These are phyloP conservation scores for Xylariaceae sp. DNA, from an alignment of 2,329 filamentous ascomycete genomes.

Conservation along the genomic window DNA sequence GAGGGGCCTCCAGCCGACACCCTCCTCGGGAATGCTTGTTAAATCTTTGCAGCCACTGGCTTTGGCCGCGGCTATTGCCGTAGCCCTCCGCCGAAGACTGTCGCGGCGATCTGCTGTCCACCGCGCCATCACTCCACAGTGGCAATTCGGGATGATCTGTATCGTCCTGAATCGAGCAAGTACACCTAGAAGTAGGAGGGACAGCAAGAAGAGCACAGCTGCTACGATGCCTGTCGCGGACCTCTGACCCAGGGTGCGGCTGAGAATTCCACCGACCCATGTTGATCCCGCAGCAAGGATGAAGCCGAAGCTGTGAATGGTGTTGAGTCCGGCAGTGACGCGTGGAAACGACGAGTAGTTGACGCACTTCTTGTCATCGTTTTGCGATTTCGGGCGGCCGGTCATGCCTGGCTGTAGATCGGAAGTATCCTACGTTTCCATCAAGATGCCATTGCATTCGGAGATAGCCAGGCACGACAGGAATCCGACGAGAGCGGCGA, in stretches of 20 bases:
- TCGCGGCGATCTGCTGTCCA: conserved; percentile 42
- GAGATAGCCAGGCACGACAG: conserved; percentile 65
- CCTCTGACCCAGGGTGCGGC: conserved; percentile 58
- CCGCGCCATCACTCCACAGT: conserved; percentile 45
- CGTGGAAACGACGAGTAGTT: conserved; percentile 73
- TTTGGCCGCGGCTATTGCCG: conserved; percentile 27
- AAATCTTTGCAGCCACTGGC: conserved; percentile 19
- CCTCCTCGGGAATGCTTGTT: conserved; percentile 38
- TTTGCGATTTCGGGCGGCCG: conserved; percentile 39
- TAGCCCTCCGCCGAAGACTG: conserved; percentile 38
- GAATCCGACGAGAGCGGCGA: conserved; percentile 61
- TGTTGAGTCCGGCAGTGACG: conserved; percentile 62
- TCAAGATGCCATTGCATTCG: conserved; percentile 69
- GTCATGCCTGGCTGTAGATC: conserved; percentile 68
- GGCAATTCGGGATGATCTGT: conserved; percentile 60
- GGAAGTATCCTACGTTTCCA: conserved; percentile 77
- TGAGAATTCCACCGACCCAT: conserved; percentile 59
- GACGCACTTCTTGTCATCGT: conserved; percentile 39
- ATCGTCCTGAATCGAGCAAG: conserved; percentile 59
- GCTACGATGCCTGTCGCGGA: conserved; percentile 62
- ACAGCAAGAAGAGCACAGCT: conserved; percentile 57
- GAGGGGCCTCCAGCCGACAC: conserved; percentile 58
- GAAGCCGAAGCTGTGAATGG: conserved; percentile 63
- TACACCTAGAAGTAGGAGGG: conserved; percentile 52
- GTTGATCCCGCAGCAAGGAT: conserved; percentile 62